A percentile compares a stretch with the other conserved stretches of the same genome.
Conservation (phyloP, 352 stramenopile genomes). For the Phytophthora fragariaefolia region DNA sequence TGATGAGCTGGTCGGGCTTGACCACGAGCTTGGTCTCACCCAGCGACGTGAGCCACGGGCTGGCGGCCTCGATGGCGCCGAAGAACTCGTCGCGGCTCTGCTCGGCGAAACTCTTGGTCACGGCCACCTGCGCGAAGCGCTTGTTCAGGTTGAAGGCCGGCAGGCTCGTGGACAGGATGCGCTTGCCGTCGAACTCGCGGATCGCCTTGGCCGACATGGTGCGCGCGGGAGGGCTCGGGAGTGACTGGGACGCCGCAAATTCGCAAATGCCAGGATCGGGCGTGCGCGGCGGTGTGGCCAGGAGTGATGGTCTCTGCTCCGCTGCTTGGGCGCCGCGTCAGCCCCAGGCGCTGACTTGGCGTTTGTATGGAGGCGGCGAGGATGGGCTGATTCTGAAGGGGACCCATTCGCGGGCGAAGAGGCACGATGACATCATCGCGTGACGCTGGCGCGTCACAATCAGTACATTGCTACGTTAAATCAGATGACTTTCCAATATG, state of each 20-base stretch:
- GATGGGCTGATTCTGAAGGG: not conserved
- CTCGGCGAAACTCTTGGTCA: constrained; percentile 43
- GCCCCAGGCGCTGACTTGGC: constrained; percentile 16
- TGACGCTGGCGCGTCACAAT: constrained; percentile 8
- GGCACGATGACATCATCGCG: constrained; percentile 47
- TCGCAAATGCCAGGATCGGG: constrained; percentile 39
- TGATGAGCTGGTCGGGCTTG: constrained; percentile 98
- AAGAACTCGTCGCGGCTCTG: constrained; percentile 71
- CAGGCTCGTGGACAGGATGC: constrained; percentile 89
- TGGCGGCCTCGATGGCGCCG: constrained; percentile 64
- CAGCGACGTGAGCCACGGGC: constrained; percentile 85
- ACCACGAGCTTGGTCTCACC: constrained; percentile 92
- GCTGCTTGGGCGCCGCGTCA: constrained; percentile 30
- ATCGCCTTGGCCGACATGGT: constrained; percentile 96
- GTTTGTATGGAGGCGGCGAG: constrained; percentile 16
- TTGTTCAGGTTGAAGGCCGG: constrained; percentile 77
- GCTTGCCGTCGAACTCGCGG: constrained; percentile 96
- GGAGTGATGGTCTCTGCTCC: constrained; percentile 29
- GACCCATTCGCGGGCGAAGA: constrained; percentile 16
- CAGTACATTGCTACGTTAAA: not conserved
- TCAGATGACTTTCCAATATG: not conserved
- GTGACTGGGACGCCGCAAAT: constrained; percentile 48
- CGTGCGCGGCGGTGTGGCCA: not conserved
- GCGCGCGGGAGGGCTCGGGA: constrained; percentile 1
- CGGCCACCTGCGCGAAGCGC: constrained; percentile 76